phyloP scores from a whole-genome alignment of 1,284 basidiomycete genomes.

The Stygiomarasmius scandens region DNA sequence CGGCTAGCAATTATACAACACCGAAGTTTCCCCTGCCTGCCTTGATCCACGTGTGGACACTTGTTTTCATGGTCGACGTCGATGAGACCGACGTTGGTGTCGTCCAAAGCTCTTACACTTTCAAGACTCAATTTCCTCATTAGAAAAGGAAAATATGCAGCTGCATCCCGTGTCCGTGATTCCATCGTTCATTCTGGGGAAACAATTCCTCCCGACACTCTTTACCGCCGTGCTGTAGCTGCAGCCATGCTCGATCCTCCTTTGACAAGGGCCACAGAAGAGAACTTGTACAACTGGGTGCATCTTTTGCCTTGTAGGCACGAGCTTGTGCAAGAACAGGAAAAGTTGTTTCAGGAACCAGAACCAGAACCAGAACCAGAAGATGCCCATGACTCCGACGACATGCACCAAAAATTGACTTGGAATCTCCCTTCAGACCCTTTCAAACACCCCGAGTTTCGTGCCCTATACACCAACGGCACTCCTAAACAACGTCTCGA shows the following conservation, averaged over 20 bases:
- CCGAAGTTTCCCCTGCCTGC: background rate
- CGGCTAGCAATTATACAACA: background rate
- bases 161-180: constrained; percentile 6
- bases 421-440: background rate
- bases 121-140: constrained; percentile 8
- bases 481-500: background rate
- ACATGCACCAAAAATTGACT: background rate
- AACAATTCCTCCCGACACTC: constrained; percentile 6
- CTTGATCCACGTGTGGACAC: background rate
- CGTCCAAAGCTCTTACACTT: background rate
- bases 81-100: background rate
- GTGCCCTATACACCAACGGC: constrained; percentile 1
- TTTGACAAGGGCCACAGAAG: constrained; percentile 2
- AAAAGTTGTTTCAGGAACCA: constrained; percentile 1
- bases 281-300: constrained; percentile 8
- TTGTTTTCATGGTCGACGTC: too few species aligned
- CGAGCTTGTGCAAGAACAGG: background rate
- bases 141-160: background rate
- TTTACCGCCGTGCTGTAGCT: background rate
- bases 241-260: constrained; percentile 9
- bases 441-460: background rate
- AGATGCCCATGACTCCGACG: background rate
- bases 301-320: constrained; percentile 5
- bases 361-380: too few species aligned
- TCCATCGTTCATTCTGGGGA: background rate